Conservation (phyloP, 2,329 filamentous ascomycete genomes). For the Claviceps spartinae region DNA sequence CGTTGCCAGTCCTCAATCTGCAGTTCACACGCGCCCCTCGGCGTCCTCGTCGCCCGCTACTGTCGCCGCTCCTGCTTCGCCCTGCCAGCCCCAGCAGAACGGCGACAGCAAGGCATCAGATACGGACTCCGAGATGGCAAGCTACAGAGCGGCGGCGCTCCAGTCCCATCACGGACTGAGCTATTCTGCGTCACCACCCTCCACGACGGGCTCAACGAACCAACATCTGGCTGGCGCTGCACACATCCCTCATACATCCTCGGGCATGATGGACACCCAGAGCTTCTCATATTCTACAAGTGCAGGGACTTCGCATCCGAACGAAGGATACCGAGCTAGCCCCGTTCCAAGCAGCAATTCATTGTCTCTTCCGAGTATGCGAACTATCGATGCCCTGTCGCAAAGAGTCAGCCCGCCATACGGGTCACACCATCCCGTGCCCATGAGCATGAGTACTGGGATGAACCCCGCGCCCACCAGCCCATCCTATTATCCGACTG, state of each 20-base stretch:
- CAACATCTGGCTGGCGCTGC: conserved; percentile 3
- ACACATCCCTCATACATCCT: conserved; percentile 9
- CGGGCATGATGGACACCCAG: conserved; percentile 14
- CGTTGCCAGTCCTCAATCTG: conserved; percentile 2
- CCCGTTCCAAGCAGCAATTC: conserved; percentile 15
- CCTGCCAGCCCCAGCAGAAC: conserved; percentile 16
- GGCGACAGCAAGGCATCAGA: conserved; percentile 18
- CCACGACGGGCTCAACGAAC: conserved; percentile 5
- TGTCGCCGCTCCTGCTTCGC: conserved; percentile 6
- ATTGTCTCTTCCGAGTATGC: conserved; percentile 27
- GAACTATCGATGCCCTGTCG: conserved; percentile 23
- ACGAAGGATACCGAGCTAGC: conserved; percentile 18
- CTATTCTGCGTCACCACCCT: conserved; percentile 11
- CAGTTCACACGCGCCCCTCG: conserved; percentile 2
- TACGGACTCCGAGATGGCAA: conserved; percentile 20
- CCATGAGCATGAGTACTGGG: conserved; percentile 21
- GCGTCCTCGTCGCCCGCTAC: conserved; percentile 7
- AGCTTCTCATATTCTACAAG: conserved; percentile 19
- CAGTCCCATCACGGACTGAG: conserved; percentile 14
- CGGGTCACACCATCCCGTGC: conserved; percentile 21
- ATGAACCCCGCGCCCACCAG: conserved; percentile 16
- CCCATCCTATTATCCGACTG: conserved; percentile 30
- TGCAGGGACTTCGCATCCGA: conserved; percentile 12
- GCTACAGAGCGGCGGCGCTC: conserved; percentile 12
- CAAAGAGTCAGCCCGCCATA: conserved; percentile 13